Evolutionary conservation across 2,329 filamentous ascomycete species (phyloP), one percentile per base, ranked within the genome.

Genomic region (Peltaster fructicola): DNA sequence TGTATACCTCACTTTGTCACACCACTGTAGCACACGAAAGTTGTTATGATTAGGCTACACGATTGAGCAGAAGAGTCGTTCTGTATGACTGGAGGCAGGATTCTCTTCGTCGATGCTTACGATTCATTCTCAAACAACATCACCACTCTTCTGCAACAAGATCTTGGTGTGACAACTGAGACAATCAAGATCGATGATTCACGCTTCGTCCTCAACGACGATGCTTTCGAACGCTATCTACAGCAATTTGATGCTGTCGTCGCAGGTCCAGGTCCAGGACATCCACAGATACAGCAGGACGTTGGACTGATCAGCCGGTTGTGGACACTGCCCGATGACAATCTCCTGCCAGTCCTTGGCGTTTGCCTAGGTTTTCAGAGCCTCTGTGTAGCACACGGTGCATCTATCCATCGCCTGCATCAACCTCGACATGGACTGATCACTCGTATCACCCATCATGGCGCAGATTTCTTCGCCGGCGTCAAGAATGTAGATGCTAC

Each of bases 81-180:
- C 17, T 27, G 27, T 32, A 43, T 45, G 40, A 37, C 34, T 29
- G 34, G 21, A 26, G 36, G 34, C 23, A 40, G 37, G 19, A 31
- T 95, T 33, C 68, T 95, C 34, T 92, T 91, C 53, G 63, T 98
- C 38, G 88, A 95, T 50, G 84, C 85, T 33, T 91, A 91, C 53
- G 88, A 98, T 56, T 93, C 84, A 20, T 98, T 93, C 53, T 80
- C 82, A 27, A 84, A 91, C 54, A 95, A 93, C 54, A 88, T 95
- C 41, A 71, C 90, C 26, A 73, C 78, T 5, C 66, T 92, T 16
- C 62, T 95, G 22, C 66, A 75, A 38, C 69, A 73, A 4, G 61
- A 68, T 3, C 61, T 91, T 6, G 54, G 63, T 30, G 75, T 67
- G 11, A 65, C 66, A 22, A 40, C 47, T 14, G 38, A 41, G 17